Base-by-base conservation (phyloP, 2,329 filamentous ascomycete genomes). In the Lanzia echinophila region DNA sequence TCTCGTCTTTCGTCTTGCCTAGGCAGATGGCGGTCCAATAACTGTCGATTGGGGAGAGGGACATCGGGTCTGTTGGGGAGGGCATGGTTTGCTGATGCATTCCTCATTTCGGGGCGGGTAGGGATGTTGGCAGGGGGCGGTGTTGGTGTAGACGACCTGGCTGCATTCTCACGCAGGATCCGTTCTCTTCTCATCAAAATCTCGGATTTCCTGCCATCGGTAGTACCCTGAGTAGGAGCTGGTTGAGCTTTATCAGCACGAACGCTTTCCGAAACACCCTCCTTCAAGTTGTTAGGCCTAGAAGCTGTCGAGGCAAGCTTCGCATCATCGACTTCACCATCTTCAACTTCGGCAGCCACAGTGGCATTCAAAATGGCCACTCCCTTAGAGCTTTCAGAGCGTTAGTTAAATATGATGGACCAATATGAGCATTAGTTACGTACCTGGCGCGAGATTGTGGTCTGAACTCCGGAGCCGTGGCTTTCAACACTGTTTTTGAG, bases 321-420 rank as follows among this genome's bases (percentile, higher is more conserved):
- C 33, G 72, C 74, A 62, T 88, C 86, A 58, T 83, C 80, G 22
- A 88, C 84, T 66, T 90, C 86, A 19, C 86, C 86, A 64, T 90
- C 86, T 66, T 90, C 86, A 50, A 81, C 79, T 57, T 85, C 82
- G 1, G 68, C 58, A 68, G 51, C 54, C 69, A 66, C 62, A 59
- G 15, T 52, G 28, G 47, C 39, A 42, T 63, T 66, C 15, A 62
- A 58, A 19, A 66, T 68, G n/a, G 65, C 59, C n/a, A 66, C 59
- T 47, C 71, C 67, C 24, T 56, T 58, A 13, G 55, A 63, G 56
- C 65, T 66, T 59, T 38, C 22, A 53, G 11, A 28, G 11, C 24
- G 41, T 44, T 44, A 44, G 19, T 69, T 74, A 74, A 69, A 70
- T 36, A 4, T 15, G 17, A 38, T 31, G 39, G 10, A 34, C 15